A percentile compares a stretch with the other conserved stretches of the same genome.
Evolutionary conservation across 768 basidiomycete genomes (phyloP).

Genomic region (Russula brevipes): DNA sequence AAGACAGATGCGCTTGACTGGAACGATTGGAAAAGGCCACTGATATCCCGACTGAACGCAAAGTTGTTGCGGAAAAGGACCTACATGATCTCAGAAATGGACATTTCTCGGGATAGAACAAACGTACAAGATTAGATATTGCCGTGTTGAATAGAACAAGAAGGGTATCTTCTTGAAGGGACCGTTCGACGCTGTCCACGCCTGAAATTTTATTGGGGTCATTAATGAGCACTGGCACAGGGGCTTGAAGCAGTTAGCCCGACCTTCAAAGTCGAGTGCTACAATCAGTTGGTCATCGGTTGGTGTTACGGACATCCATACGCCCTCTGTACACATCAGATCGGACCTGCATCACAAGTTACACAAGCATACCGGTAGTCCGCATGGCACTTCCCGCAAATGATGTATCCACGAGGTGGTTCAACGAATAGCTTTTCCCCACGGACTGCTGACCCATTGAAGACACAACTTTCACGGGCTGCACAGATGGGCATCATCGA

Average conservation of each 20-base stretch:
- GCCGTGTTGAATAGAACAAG: slow-evolving; percentile 62
- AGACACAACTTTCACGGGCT: slow-evolving; percentile 61
- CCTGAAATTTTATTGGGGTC: slow-evolving; percentile 32
- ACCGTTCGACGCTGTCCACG: slow-evolving; percentile 59
- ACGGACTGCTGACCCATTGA: slow-evolving; percentile 69
- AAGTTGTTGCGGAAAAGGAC: slow-evolving; percentile 64
- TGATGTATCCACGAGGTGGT: slow-evolving; percentile 58
- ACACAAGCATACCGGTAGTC: slow-evolving; percentile 39
- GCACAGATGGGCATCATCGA: neutral
- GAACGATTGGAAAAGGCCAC: slow-evolving; percentile 57
- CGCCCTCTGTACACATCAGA: slow-evolving; percentile 40
- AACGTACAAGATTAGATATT: slow-evolving; percentile 52
- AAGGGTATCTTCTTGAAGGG: slow-evolving; percentile 57
- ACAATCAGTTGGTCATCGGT: slow-evolving; percentile 51
- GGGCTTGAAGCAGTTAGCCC: neutral
- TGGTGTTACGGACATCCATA: slow-evolving; percentile 65
- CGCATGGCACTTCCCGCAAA: slow-evolving; percentile 63
- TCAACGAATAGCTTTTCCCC: slow-evolving; percentile 54
- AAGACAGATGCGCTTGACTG: slow-evolving; percentile 52
- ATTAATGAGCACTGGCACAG: neutral
- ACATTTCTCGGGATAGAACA: neutral
- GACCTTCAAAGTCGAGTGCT: slow-evolving; percentile 62
- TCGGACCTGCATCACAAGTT: neutral
- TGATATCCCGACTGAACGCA: slow-evolving; percentile 55
- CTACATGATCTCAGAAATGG: slow-evolving; percentile 31